These are phyloP conservation scores for Penicillium sp. DNA, from an alignment of 2,329 filamentous ascomycete species.

Conservation along the genomic window DNA sequence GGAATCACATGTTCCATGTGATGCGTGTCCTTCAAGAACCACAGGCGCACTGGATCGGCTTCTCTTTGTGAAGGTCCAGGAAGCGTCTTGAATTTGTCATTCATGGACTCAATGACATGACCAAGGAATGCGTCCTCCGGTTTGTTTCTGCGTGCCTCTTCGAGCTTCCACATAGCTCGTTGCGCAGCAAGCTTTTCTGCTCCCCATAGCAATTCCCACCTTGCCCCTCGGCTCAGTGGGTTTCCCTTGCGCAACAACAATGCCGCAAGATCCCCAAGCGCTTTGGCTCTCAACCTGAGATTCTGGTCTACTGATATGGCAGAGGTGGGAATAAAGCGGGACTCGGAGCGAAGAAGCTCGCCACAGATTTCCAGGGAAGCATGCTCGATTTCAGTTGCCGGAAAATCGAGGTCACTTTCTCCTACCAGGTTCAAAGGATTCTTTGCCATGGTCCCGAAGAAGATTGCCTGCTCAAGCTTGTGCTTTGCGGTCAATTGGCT, in stretches of 20 bases:
- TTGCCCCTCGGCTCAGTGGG: constrained; percentile 65
- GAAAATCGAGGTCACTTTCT: constrained; percentile 67
- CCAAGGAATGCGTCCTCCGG: constrained; percentile 69
- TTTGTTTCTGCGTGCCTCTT: constrained; percentile 66
- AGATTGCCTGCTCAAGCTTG: constrained; percentile 92
- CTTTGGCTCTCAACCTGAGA: constrained; percentile 70
- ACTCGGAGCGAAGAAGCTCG: constrained; percentile 78
- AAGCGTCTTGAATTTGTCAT: constrained; percentile 73
- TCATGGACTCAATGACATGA: constrained; percentile 74
- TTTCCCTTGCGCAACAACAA: constrained; percentile 67
- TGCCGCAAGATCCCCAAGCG: constrained; percentile 72
- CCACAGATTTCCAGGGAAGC: constrained; percentile 78
- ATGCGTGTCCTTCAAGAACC: constrained; percentile 77
- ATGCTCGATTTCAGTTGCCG: constrained; percentile 68
- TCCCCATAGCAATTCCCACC: constrained; percentile 82
- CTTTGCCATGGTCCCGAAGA: constrained; percentile 78
- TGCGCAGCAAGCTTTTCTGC: constrained; percentile 89
- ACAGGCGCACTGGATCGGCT: constrained; percentile 78
- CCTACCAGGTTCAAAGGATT: constrained; percentile 87
- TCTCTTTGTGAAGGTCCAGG: constrained; percentile 67
- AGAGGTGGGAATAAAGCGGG: constrained; percentile 70
- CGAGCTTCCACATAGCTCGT: constrained; percentile 74
- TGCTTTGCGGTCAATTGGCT: constrained; percentile 73
- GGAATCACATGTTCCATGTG: constrained; percentile 74
- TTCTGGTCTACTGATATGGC: constrained; percentile 80